phyloP scores from a whole-genome alignment of 2,329 filamentous ascomycete genomes.

The Cordyceps pruinosa region DNA sequence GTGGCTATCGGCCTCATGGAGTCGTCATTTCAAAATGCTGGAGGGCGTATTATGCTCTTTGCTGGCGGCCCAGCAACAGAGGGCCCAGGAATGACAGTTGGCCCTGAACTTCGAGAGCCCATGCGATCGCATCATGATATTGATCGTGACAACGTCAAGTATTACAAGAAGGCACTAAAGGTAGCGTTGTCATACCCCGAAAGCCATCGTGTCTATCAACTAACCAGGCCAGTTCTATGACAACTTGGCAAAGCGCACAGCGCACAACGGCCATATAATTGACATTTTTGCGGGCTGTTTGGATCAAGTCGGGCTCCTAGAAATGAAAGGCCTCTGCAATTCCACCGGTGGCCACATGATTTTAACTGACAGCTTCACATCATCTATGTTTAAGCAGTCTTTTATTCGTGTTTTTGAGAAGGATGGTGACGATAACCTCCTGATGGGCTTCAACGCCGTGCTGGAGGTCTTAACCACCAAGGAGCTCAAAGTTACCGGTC shows the following conservation, averaged over 20 bases:
- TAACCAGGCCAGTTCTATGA: constrained; percentile 72
- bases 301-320: constrained; percentile 91
- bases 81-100: constrained; percentile 93
- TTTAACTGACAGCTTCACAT: constrained; percentile 94
- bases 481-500: constrained; percentile 92
- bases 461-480: constrained; percentile 95
- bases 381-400: constrained; percentile 98
- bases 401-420: constrained; percentile 97
- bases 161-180: constrained; percentile 98
- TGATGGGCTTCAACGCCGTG: constrained; percentile 98
- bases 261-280: constrained; percentile 94
- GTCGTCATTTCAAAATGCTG: constrained; percentile 90
- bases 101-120: constrained; percentile 88
- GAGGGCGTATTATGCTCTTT: constrained; percentile 95
- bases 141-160: constrained; percentile 97
- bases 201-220: background rate
- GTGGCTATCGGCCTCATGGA: constrained; percentile 90
- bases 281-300: constrained; percentile 97
- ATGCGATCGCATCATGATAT: constrained; percentile 99
- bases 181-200: constrained; percentile 38
- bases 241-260: constrained; percentile 82
- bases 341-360: constrained; percentile 98
- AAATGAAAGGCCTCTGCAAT: constrained; percentile 97
- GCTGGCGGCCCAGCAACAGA: constrained; percentile 92
- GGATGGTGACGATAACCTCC: constrained; percentile 84